phyloP scores from a whole-genome alignment of 2,329 filamentous ascomycete species.

The Epichloe baconii region DNA sequence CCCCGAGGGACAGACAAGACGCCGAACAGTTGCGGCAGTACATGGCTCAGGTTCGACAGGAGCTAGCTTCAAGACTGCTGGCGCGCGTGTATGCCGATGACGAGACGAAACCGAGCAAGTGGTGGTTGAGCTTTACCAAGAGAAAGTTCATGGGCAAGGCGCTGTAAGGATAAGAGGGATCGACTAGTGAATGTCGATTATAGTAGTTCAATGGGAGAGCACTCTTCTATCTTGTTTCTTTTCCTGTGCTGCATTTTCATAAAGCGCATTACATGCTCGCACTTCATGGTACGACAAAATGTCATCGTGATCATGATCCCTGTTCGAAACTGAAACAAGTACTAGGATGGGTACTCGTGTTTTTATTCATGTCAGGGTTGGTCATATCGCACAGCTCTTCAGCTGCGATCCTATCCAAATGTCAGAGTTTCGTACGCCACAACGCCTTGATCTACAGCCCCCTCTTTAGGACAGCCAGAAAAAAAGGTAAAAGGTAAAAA shows the following conservation, averaged over 20 bases:
- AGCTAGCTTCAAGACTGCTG: slow-evolving; percentile 71
- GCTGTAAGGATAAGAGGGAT: slow-evolving; percentile 35
- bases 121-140: slow-evolving; percentile 98
- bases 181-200: neutral
- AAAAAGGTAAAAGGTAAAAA: no score
- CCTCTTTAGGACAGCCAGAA: neutral
- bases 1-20: slow-evolving; percentile 74
- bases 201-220: neutral
- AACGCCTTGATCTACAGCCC: neutral
- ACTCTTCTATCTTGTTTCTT: neutral
- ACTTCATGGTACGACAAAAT: no score
- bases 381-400: neutral
- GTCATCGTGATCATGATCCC: neutral
- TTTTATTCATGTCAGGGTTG: neutral
- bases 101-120: slow-evolving; percentile 63
- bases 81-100: slow-evolving; percentile 76
- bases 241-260: no score
- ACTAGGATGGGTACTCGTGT: no score
- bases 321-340: no score
- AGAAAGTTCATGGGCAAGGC: slow-evolving; percentile 99
- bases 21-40: slow-evolving; percentile 83
- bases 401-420: neutral
- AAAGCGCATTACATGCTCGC: no score
- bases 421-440: neutral
- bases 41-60: slow-evolving; percentile 83